A percentile compares a stretch with the other conserved stretches of the same genome.
Evolutionary conservation across 2,329 filamentous ascomycete species (phyloP).

Genomic region (Microsporum ferrugineum): DNA sequence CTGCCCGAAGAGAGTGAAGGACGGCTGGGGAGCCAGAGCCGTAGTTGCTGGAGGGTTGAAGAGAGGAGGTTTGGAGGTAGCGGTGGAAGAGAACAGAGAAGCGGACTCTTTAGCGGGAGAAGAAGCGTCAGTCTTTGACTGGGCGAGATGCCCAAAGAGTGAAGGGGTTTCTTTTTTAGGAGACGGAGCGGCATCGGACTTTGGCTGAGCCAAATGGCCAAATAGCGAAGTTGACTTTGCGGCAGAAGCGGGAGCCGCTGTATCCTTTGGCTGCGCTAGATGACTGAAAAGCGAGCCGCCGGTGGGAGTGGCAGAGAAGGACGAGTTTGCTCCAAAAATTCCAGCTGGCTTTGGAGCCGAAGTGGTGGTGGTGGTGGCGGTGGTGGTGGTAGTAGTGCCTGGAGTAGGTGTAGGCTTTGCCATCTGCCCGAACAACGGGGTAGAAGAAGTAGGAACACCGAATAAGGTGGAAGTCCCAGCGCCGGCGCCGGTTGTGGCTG

Average conservation of each 20-base stretch:
- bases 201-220: neutral
- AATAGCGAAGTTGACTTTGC: conserved; percentile 1
- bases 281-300: conserved; percentile 5
- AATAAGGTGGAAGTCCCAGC: conserved; percentile 6
- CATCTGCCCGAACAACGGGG: neutral
- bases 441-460: conserved; percentile 4
- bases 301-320: neutral
- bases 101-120: neutral
- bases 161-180: neutral
- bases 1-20: conserved; percentile 3
- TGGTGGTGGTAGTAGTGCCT: neutral
- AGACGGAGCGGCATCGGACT: neutral
- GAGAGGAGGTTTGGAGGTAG: neutral
- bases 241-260: neutral
- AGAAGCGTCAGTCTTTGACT: neutral
- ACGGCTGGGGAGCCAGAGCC: neutral
- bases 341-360: neutral
- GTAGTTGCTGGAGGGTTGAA: neutral
- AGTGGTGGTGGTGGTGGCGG: neutral
- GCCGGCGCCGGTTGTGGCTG: neutral
- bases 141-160: conserved; percentile 2
- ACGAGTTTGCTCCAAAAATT: conserved; percentile 4
- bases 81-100: neutral
- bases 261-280: conserved; percentile 6
- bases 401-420: neutral